Percentiles rank a stretch among this genome's conserved stretches.
Evolutionary conservation across 371 early-diverging fungal species (phyloP).

Genomic region (Haplosporangium sp.): DNA sequence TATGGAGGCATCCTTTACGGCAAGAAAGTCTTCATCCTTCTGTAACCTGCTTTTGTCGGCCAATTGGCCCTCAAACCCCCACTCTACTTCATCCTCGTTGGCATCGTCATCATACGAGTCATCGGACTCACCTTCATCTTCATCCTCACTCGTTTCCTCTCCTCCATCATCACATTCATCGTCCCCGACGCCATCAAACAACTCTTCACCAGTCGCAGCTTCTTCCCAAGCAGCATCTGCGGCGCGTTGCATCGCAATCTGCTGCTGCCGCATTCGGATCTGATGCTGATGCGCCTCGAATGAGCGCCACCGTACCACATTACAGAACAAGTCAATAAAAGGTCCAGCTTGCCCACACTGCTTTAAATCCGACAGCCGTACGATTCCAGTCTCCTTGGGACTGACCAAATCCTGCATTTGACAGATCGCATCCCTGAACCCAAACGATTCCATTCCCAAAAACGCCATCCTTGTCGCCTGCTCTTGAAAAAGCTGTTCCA

Average conservation of each 20-base stretch:
- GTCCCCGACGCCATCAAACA: constrained; percentile 30
- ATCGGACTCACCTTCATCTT: constrained; percentile 2
- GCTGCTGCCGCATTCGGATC: constrained; percentile 53
- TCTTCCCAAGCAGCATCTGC: constrained; percentile 54
- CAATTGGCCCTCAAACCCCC: background rate
- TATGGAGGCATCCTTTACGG: no score
- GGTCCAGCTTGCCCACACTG: constrained; percentile 61
- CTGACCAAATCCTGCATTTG: constrained; percentile 77
- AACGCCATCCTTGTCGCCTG: constrained; percentile 77
- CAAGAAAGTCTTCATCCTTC: no score
- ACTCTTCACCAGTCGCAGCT: constrained; percentile 29
- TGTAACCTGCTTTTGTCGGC: background rate
- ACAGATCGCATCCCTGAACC: constrained; percentile 78
- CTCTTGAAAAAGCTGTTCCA: constrained; percentile 86
- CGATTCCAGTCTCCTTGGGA: constrained; percentile 62
- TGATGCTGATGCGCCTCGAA: constrained; percentile 55
- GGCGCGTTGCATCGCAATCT: constrained; percentile 54
- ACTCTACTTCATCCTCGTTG: constrained; percentile 4
- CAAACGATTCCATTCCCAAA: constrained; percentile 71
- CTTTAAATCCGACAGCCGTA: constrained; percentile 77
- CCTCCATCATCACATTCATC: constrained; percentile 22
- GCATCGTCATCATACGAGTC: constrained; percentile 11
- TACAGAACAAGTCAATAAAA: constrained; percentile 83
- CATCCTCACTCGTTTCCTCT: constrained; percentile 23
- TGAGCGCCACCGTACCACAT: constrained; percentile 60